phyloP scores from a whole-genome alignment of 805 yeast species.

The Lipomyces anomalus region DNA sequence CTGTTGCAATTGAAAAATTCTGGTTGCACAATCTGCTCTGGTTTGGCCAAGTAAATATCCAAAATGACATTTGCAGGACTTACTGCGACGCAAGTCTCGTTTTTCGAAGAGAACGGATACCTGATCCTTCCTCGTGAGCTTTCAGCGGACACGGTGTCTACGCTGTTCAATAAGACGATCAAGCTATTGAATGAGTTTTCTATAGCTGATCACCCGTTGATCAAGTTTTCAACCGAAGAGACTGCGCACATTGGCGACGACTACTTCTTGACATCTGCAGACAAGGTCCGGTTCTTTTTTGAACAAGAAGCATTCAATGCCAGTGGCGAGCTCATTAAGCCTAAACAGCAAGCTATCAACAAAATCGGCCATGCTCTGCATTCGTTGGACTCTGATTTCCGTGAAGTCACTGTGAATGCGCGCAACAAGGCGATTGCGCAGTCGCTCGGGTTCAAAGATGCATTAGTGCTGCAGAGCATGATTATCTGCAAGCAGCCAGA shows the following conservation, averaged over 20 bases:
- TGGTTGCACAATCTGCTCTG: too few relatives aligned
- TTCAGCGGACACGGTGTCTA: slow-evolving; percentile 36
- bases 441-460: slow-evolving; percentile 52
- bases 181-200: slow-evolving; percentile 47
- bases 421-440: slow-evolving; percentile 48
- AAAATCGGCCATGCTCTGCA: slow-evolving; percentile 79
- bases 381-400: slow-evolving; percentile 47
- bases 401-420: slow-evolving; percentile 45
- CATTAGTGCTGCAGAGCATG: slow-evolving; percentile 74
- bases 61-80: too few relatives aligned
- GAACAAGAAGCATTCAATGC: slow-evolving; percentile 63
- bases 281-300: slow-evolving; percentile 62
- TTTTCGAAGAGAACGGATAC: slow-evolving; percentile 52
- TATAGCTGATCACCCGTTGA: slow-evolving; percentile 55
- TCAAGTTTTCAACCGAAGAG: slow-evolving; percentile 56
- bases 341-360: slow-evolving; percentile 56
- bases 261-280: slow-evolving; percentile 63
- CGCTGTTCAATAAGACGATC: slow-evolving; percentile 42
- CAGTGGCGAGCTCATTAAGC: slow-evolving; percentile 46
- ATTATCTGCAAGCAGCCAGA: slow-evolving; percentile 72
- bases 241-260: slow-evolving; percentile 65
- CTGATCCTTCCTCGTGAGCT: slow-evolving; percentile 55
- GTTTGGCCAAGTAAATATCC: too few relatives aligned
- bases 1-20: too few relatives aligned
- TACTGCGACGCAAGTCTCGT: slow-evolving; percentile 46